A percentile compares a stretch with the other conserved stretches of the same genome.
These are phyloP conservation scores for Achlya hypogyna DNA, from an alignment of 352 stramenopile genomes.

Conservation along the genomic window DNA sequence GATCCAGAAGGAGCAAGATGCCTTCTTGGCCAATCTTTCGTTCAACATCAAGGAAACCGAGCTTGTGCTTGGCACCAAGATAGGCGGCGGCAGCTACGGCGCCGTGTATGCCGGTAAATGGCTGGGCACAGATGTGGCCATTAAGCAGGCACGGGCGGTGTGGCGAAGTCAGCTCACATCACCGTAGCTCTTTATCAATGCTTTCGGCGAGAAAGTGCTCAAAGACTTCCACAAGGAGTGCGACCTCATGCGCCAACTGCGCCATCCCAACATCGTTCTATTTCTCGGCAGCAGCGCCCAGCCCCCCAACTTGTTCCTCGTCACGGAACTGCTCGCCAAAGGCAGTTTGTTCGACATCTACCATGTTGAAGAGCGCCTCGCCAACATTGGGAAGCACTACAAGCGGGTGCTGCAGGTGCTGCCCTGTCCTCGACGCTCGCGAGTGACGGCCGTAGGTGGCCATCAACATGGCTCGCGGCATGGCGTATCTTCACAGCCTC, in stretches of 20 bases:
- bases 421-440: neutral
- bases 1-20: neutral
- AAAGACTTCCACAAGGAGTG: constrained; percentile 82
- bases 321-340: neutral
- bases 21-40: neutral
- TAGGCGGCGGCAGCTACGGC: neutral
- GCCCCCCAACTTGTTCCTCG: constrained; percentile 69
- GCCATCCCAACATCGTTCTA: constrained; percentile 81
- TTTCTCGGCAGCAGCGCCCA: constrained; percentile 74
- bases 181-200: constrained; percentile 1
- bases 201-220: constrained; percentile 52
- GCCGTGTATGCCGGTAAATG: constrained; percentile 55
- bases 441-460: neutral
- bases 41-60: neutral
- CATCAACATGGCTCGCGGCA: neutral
- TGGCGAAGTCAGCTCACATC: constrained; percentile 42
- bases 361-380: neutral
- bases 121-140: constrained; percentile 67
- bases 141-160: constrained; percentile 44
- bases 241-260: constrained; percentile 73
- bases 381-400: neutral
- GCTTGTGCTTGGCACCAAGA: neutral
- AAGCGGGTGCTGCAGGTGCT: neutral
- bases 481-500: neutral
- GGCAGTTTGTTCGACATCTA: neutral